These are phyloP conservation scores for Colletotrichum coccodes DNA, from an alignment of 2,329 filamentous ascomycete species.

Conservation along the genomic window DNA sequence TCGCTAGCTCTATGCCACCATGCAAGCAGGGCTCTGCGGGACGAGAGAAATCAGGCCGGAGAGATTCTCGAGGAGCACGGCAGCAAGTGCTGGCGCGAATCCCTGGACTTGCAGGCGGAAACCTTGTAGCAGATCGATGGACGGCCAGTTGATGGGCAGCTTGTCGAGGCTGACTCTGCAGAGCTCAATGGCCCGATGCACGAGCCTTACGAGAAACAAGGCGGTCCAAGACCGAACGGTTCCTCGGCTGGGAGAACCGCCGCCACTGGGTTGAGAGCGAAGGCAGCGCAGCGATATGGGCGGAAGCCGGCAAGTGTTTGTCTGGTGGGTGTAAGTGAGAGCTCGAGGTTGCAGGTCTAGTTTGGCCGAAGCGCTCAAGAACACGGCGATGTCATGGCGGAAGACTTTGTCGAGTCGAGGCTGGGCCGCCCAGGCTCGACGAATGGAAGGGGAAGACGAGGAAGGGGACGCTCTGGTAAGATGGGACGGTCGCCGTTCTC, in stretches of 20 bases:
- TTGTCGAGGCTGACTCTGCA: constrained; percentile 20
- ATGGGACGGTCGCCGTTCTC: constrained; percentile 4
- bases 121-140: neutral
- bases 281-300: neutral
- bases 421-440: neutral
- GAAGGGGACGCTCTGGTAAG: neutral
- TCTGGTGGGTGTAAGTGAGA: neutral
- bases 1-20: constrained; percentile 5
- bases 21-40: constrained; percentile 27
- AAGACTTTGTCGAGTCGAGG: neutral
- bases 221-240: neutral
- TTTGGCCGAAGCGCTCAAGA: constrained; percentile 24
- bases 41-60: neutral
- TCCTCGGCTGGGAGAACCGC: neutral
- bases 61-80: neutral
- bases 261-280: neutral
- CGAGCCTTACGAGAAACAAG: constrained; percentile 9
- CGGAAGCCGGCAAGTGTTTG: neutral
- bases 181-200: neutral
- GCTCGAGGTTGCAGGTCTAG: constrained; percentile 11
- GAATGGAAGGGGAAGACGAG: neutral
- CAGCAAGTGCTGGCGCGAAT: neutral
- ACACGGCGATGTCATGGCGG: constrained; percentile 21
- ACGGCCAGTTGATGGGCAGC: neutral
- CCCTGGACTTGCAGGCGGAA: constrained; percentile 10